Conservation (phyloP, 768 basidiomycete species). For the Cystofilobasidium capitatum region DNA sequence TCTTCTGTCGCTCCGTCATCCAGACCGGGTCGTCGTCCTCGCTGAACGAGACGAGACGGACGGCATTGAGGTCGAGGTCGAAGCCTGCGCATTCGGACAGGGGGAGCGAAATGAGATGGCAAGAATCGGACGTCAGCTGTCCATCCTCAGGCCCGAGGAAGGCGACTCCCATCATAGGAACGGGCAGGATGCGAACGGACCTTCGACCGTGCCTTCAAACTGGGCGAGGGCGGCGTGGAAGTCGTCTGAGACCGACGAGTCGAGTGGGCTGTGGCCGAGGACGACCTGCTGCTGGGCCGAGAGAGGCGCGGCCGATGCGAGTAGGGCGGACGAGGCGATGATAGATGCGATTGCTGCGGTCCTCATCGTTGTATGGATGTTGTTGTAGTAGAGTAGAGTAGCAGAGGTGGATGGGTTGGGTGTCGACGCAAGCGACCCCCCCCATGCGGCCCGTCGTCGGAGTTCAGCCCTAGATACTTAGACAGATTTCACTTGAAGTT, state of each 20-base stretch:
- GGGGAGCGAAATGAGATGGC: not conserved
- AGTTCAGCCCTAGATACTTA: too few relatives aligned
- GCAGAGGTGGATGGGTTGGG: not conserved
- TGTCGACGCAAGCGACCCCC: too few relatives aligned
- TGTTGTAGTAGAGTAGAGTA: not conserved
- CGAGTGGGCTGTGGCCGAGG: not conserved
- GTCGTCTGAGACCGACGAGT: constrained; percentile 1
- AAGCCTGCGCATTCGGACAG: constrained; percentile 48
- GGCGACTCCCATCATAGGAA: too few relatives aligned
- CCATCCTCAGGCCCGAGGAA: too few relatives aligned
- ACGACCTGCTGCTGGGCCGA: not conserved
- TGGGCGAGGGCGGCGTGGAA: constrained; percentile 10
- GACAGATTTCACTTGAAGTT: too few relatives aligned
- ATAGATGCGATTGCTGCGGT: not conserved
- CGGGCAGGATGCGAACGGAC: not conserved
- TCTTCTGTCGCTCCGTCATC: constrained; percentile 90
- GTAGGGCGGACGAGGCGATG: constrained; percentile 15
- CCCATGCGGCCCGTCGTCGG: too few relatives aligned
- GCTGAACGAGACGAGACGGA: constrained; percentile 65
- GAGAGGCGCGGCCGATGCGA: constrained; percentile 1
- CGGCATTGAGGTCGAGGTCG: constrained; percentile 59
- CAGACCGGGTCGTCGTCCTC: constrained; percentile 56
- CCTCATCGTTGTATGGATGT: not conserved
- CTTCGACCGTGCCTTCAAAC: constrained; percentile 14
- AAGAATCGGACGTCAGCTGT: too few relatives aligned